phyloP scores from a whole-genome alignment of 345 rosid species.

The Moricandia moricandioides region DNA sequence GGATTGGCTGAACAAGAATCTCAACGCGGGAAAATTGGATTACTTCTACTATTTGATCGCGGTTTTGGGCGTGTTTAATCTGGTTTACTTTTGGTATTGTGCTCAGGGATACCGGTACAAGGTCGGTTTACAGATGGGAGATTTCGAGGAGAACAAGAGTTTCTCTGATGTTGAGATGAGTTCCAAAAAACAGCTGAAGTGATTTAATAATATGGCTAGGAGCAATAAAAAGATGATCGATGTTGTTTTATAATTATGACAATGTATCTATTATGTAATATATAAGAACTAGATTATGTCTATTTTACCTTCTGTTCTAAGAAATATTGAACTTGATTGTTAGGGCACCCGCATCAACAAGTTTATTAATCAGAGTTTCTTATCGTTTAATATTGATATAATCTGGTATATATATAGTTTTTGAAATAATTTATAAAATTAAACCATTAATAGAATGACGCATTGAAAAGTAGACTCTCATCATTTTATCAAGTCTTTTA shows the following conservation, averaged over 20 bases:
- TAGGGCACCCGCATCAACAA: not conserved
- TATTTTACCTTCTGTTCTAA: not conserved
- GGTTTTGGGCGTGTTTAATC: constrained; percentile 54
- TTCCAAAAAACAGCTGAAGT: constrained; percentile 20
- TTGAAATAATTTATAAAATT: not conserved
- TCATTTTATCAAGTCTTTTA: not conserved
- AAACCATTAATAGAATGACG: not conserved
- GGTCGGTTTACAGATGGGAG: constrained; percentile 46
- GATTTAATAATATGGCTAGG: not conserved
- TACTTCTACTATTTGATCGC: constrained; percentile 82
- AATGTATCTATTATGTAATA: constrained; percentile 9
- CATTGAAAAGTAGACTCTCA: not conserved
- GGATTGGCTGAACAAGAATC: constrained; percentile 69
- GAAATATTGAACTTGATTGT: not conserved
- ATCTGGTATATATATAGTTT: not conserved
- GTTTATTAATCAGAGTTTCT: not conserved
- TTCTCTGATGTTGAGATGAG: constrained; percentile 36
- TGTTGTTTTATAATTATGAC: not conserved
- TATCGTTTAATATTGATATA: not conserved
- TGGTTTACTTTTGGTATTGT: constrained; percentile 60
- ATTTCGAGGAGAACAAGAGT: constrained; percentile 38
- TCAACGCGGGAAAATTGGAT: constrained; percentile 77
- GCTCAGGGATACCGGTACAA: constrained; percentile 66
- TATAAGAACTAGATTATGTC: not conserved
- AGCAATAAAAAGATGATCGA: not conserved